Evolutionary conservation across 768 basidiomycete species (phyloP).

Genomic region (Lactarius trivialis): DNA sequence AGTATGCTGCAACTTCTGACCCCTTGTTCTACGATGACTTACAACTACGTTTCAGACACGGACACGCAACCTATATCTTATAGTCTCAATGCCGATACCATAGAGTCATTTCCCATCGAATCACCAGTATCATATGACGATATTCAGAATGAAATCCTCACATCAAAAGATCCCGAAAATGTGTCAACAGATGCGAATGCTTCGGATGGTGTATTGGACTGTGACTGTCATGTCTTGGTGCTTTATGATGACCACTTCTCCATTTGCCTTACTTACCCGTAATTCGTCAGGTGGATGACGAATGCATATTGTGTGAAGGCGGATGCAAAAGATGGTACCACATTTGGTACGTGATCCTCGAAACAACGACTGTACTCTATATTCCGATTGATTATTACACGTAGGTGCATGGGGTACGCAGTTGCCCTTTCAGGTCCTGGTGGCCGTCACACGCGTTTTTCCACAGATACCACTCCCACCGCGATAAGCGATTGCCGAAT

Average conservation of each 20-base stretch:
- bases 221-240: conserved; percentile 64
- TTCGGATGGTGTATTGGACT: conserved; percentile 44
- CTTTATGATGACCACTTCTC: not conserved
- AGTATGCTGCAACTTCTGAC: conserved; percentile 29
- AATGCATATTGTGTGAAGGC: conserved; percentile 57
- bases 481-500: conserved; percentile 52
- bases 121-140: not conserved
- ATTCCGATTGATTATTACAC: not conserved
- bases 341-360: conserved; percentile 47
- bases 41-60: conserved; percentile 25
- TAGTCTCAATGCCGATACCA: conserved; percentile 24
- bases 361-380: too few relatives aligned
- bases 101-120: conserved; percentile 36
- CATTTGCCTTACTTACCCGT: not conserved
- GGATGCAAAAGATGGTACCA: conserved; percentile 74
- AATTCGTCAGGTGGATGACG: conserved; percentile 38
- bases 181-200: conserved; percentile 23
- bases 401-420: conserved; percentile 56
- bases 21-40: not conserved
- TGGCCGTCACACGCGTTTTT: not conserved
- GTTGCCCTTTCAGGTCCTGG: not conserved
- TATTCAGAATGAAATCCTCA: not conserved
- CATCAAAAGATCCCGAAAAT: conserved; percentile 18
- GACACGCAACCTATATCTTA: conserved; percentile 28
- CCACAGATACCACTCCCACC: conserved; percentile 52